These are phyloP conservation scores for Exophiala calicioides DNA, from an alignment of 2,329 filamentous ascomycete genomes.

Conservation along the genomic window DNA sequence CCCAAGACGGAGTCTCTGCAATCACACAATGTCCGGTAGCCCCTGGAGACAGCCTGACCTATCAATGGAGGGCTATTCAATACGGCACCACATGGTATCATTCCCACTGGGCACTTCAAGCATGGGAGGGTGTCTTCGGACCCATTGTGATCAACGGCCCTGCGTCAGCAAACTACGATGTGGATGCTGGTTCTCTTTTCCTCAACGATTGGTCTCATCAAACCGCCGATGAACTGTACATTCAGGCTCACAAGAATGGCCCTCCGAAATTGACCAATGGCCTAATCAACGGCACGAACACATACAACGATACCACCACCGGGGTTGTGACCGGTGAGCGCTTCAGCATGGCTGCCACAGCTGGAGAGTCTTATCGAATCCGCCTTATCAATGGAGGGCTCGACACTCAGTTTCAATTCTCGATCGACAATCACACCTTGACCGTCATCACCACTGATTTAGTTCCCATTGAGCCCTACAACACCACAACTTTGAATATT, in stretches of 20 bases:
- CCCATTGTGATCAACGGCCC: constrained; percentile 32
- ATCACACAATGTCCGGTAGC: constrained; percentile 55
- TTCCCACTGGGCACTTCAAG: constrained; percentile 54
- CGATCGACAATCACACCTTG: constrained; percentile 43
- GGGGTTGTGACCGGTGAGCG: constrained; percentile 24
- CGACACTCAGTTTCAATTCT: neutral
- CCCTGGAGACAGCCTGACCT: constrained; percentile 56
- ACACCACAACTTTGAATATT: constrained; percentile 64
- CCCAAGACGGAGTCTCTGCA: constrained; percentile 59
- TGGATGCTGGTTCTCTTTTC: constrained; percentile 29
- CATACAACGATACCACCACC: constrained; percentile 22
- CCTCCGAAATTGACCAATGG: constrained; percentile 26
- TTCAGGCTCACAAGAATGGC: constrained; percentile 26
- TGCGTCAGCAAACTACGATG: constrained; percentile 30
- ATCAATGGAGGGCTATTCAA: constrained; percentile 48
- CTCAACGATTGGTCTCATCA: too few species aligned
- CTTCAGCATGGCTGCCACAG: constrained; percentile 26
- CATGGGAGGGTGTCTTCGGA: constrained; percentile 30
- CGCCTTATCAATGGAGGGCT: too few species aligned
- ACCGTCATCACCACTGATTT: constrained; percentile 42
- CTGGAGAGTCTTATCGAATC: neutral
- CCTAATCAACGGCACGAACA: constrained; percentile 31
- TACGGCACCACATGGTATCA: constrained; percentile 64
- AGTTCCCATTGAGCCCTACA: constrained; percentile 42
- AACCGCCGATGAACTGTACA: too few species aligned